A percentile compares a stretch with the other conserved stretches of the same genome.
Conservation (phyloP, 805 yeast species). For the Gaillardinia entomophila region DNA sequence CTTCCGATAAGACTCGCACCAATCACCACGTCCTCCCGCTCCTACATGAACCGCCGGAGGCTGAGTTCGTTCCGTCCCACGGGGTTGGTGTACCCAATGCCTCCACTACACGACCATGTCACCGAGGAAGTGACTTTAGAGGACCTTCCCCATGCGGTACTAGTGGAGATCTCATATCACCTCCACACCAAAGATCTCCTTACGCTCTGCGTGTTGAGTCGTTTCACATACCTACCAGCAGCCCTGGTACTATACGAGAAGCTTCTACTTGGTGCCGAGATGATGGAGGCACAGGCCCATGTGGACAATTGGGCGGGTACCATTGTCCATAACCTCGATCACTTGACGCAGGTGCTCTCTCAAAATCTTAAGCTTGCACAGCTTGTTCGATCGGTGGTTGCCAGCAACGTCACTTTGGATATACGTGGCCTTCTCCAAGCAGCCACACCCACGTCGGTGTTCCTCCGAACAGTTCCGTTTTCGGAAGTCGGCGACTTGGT, state of each 20-base stretch:
- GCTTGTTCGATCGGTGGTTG: slow-evolving; percentile 5
- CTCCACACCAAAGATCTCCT: slow-evolving; percentile 16
- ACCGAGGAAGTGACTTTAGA: slow-evolving; percentile 6
- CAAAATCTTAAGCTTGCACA: slow-evolving; percentile 7
- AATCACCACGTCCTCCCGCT: no score
- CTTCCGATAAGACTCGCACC: no score
- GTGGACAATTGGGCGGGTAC: no score
- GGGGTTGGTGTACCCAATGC: not conserved
- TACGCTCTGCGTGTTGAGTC: slow-evolving; percentile 13
- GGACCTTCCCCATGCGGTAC: slow-evolving; percentile 13
- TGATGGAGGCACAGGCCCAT: no score
- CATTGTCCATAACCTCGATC: slow-evolving; percentile 16
- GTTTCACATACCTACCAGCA: slow-evolving; percentile 21
- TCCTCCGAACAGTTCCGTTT: no score
- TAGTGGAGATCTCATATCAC: slow-evolving; percentile 13
- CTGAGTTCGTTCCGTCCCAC: not conserved
- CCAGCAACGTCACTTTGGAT: no score
- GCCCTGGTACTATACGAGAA: slow-evolving; percentile 15
- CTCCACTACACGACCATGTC: not conserved
- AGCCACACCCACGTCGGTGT: no score
- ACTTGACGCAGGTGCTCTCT: slow-evolving; percentile 10
- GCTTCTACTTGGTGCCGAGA: no score
- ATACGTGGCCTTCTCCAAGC: no score
- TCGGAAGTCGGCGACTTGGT: no score
- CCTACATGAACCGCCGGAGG: not conserved